Evolutionary conservation across 2,329 filamentous ascomycete genomes (phyloP).

Genomic region (Lasiodiplodia gonubiensis): DNA sequence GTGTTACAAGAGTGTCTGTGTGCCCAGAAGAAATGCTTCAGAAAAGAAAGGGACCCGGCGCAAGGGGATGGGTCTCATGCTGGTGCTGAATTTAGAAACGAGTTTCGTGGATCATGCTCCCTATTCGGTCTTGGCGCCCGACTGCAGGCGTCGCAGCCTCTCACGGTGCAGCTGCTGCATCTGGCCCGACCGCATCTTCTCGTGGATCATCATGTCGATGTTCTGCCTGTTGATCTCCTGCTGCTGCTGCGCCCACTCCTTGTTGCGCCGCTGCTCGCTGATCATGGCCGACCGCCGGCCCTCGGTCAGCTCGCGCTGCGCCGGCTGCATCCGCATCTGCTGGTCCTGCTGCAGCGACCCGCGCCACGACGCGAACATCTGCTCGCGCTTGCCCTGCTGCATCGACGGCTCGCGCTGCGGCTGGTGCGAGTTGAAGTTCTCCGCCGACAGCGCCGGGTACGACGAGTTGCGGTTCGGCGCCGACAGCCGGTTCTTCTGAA

Average conservation of each 20-base stretch:
- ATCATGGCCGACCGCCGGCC: conserved; percentile 56
- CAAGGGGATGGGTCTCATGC: conserved; percentile 8
- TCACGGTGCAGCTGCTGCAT: conserved; percentile 79
- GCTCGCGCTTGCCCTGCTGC: conserved; percentile 40
- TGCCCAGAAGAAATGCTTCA: conserved; percentile 4
- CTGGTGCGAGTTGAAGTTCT: conserved; percentile 47
- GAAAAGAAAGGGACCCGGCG: not conserved
- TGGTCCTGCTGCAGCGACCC: conserved; percentile 40
- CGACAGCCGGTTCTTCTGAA: conserved; percentile 20
- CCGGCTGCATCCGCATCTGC: conserved; percentile 31
- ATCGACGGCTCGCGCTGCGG: conserved; percentile 40
- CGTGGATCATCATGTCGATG: conserved; percentile 69
- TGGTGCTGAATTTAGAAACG: conserved; percentile 2
- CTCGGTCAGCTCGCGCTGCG: conserved; percentile 38
- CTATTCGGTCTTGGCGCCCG: conserved; percentile 46
- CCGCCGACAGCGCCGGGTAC: conserved; percentile 25
- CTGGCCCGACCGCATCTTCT: conserved; percentile 76
- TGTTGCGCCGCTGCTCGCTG: conserved; percentile 68
- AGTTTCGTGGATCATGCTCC: conserved; percentile 8
- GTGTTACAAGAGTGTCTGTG: conserved; percentile 4
- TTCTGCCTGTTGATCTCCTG: conserved; percentile 64
- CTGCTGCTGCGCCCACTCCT: conserved; percentile 64
- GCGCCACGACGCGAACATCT: conserved; percentile 44
- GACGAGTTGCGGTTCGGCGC: conserved; percentile 18
- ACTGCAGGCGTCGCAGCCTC: conserved; percentile 80